phyloP scores from a whole-genome alignment of 2,329 filamentous ascomycete species.

The Penicillium expansum region DNA sequence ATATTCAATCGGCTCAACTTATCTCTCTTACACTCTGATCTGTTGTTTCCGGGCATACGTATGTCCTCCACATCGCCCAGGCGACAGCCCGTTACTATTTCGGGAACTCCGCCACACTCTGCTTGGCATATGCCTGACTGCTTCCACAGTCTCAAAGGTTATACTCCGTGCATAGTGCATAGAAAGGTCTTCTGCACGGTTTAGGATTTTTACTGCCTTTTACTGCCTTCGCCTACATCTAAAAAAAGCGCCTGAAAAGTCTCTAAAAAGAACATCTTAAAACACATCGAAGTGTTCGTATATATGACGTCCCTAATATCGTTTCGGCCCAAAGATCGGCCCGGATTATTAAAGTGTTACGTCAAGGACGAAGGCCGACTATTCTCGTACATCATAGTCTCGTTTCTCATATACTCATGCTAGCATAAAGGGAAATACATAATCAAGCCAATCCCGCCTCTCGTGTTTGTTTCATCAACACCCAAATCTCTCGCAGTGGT shows the following conservation, averaged over 20 bases:
- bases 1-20: background rate
- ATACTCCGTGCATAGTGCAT: no score
- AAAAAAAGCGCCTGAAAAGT: no score
- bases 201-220: no score
- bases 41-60: background rate
- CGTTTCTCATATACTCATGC: conserved; percentile 8
- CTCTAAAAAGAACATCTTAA: no score
- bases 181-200: no score
- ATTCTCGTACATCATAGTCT: conserved; percentile 3
- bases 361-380: no score
- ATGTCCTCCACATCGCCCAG: conserved; percentile 15
- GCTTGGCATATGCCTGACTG: conserved; percentile 3
- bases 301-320: no score
- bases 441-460: conserved; percentile 33
- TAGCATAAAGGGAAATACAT: background rate
- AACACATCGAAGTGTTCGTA: no score
- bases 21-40: background rate
- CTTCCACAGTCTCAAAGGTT: background rate
- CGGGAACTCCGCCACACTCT: conserved; percentile 19
- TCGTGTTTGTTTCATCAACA: conserved; percentile 41
- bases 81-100: conserved; percentile 29
- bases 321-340: no score
- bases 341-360: no score
- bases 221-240: no score
- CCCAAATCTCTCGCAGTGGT: conserved; percentile 43